A percentile compares a stretch with the other conserved stretches of the same genome.
Conservation (phyloP, 106 monocot genomes). For the Ottelia alismoides region DNA sequence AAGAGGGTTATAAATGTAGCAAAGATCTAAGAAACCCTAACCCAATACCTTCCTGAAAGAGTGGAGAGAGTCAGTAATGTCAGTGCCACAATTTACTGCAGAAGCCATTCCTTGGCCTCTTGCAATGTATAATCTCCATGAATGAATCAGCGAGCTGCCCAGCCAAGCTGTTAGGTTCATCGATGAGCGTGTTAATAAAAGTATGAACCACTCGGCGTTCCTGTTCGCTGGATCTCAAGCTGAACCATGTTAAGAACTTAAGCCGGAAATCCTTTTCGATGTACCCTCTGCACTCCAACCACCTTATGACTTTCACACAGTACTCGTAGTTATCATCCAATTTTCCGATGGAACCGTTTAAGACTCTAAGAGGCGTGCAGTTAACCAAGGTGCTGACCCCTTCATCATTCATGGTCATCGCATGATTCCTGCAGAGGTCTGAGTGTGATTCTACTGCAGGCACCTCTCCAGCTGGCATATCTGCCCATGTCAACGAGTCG, state of each 20-base stretch:
- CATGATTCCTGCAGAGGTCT: constrained; percentile 20
- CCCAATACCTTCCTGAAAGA: too few species aligned
- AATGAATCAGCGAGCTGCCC: constrained; percentile 85
- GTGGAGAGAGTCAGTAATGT: too few species aligned
- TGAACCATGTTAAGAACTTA: constrained; percentile 96
- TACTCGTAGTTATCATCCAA: constrained; percentile 84
- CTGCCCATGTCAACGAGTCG: constrained; percentile 51
- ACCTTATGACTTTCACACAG: constrained; percentile 77
- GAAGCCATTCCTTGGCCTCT: constrained; percentile 52
- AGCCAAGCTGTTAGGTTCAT: constrained; percentile 75
- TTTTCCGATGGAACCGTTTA: constrained; percentile 22
- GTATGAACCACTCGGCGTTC: constrained; percentile 86
- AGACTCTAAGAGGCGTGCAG: constrained; percentile 29
- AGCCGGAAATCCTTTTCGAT: constrained; percentile 81
- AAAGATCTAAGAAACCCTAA: too few species aligned
- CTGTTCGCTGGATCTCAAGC: constrained; percentile 75
- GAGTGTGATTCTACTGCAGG: constrained; percentile 55
- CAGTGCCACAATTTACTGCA: constrained; percentile 86
- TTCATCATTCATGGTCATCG: constrained; percentile 20
- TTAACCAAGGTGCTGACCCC: constrained; percentile 55
- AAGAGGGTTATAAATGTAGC: too few species aligned
- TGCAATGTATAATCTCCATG: constrained; percentile 58
- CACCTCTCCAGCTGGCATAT: constrained; percentile 20
- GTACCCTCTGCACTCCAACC: constrained; percentile 74
- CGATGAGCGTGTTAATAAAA: constrained; percentile 65